These are phyloP conservation scores for Nicotiana obtusifolia DNA, from an alignment of 257 asterid species.

Conservation along the genomic window DNA sequence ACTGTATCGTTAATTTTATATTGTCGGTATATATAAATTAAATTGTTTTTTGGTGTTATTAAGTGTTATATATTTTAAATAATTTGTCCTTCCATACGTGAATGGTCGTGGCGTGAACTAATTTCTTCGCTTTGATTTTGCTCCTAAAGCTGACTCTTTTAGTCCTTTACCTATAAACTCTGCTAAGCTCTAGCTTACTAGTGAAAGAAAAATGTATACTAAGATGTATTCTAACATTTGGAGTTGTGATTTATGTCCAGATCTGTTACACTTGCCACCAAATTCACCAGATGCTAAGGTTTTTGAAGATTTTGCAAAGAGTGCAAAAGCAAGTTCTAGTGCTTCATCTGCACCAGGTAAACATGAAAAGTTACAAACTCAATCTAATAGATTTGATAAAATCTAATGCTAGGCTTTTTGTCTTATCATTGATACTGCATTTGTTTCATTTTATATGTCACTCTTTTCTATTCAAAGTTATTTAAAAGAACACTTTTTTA, in stretches of 20 bases:
- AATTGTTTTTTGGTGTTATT: too few species aligned
- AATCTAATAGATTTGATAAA: not conserved
- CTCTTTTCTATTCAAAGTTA: not conserved
- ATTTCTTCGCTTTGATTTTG: too few species aligned
- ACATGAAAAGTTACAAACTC: not conserved
- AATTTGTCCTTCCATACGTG: too few species aligned
- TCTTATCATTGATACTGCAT: not conserved
- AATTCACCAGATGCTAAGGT: constrained; percentile 81
- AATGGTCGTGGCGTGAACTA: too few species aligned
- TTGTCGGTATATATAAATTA: too few species aligned
- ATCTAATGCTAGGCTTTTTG: not conserved
- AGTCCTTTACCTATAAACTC: too few species aligned
- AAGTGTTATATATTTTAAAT: too few species aligned
- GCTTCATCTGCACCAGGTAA: constrained; percentile 23
- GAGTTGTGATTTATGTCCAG: constrained; percentile 26
- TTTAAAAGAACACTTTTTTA: not conserved
- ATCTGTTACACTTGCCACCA: constrained; percentile 61
- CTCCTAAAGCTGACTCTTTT: too few species aligned
- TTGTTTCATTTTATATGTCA: not conserved
- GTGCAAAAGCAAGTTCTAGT: constrained; percentile 25
- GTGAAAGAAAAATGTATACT: too few species aligned
- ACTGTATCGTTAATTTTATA: too few species aligned
- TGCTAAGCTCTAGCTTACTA: too few species aligned
- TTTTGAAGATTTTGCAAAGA: constrained; percentile 51
- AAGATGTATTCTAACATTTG: not conserved